Conservation (phyloP, 106 monocot genomes). For the Cymbidium sinense region DNA sequence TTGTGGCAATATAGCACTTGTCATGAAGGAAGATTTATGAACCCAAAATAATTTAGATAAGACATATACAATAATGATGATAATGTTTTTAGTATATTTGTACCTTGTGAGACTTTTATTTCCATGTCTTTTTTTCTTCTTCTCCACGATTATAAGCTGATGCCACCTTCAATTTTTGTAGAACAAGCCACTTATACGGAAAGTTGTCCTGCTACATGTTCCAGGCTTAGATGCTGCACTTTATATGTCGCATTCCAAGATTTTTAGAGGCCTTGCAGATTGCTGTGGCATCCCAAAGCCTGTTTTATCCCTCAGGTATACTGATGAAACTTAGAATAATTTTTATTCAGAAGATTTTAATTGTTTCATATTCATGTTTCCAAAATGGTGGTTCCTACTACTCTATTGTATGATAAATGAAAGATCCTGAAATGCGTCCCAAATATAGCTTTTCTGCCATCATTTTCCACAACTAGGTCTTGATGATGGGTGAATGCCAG, state of each 20-base stretch:
- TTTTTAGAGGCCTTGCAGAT: constrained; percentile 50
- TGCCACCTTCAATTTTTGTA: constrained; percentile 23
- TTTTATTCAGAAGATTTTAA: background rate
- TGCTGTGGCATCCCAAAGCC: constrained; percentile 76
- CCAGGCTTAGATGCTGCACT: constrained; percentile 95
- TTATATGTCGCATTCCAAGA: constrained; percentile 59
- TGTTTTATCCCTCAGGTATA: constrained; percentile 80
- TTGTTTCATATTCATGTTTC: background rate
- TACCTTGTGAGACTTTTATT: background rate
- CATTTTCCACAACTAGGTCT: background rate
- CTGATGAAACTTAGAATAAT: background rate
- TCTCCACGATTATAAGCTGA: constrained; percentile 5
- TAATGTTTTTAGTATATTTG: background rate
- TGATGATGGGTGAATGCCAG: constrained; percentile 28
- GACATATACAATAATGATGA: background rate
- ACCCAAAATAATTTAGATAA: background rate
- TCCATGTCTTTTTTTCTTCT: background rate
- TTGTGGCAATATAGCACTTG: background rate
- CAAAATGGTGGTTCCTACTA: background rate
- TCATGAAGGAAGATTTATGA: background rate
- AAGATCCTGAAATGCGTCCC: background rate
- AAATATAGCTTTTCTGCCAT: background rate
- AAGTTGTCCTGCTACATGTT: constrained; percentile 81
- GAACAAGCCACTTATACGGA: constrained; percentile 87
- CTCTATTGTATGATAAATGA: background rate